phyloP scores from a whole-genome alignment of 1,139 yeast genomes.

The Hemisphaericaspora xylanilytica region DNA sequence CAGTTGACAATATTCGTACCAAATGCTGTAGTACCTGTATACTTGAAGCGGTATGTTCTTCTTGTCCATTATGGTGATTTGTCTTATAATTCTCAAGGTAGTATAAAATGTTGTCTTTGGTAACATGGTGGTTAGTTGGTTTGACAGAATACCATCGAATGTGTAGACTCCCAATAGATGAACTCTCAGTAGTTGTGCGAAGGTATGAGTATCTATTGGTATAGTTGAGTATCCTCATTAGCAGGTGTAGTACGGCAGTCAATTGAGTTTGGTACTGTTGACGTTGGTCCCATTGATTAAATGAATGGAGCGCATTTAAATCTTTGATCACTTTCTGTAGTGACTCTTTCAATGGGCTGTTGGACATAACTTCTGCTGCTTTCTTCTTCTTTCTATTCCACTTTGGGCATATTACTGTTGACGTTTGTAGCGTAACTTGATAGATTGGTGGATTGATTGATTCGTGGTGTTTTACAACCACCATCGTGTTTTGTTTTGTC shows the following conservation, averaged over 20 bases:
- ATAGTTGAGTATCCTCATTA: slow-evolving; percentile 7
- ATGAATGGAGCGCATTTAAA: slow-evolving; percentile 21
- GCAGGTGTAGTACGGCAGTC: slow-evolving; percentile 14
- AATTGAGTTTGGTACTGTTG: slow-evolving; percentile 19
- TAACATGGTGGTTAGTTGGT: neutral
- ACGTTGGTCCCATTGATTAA: slow-evolving; percentile 8
- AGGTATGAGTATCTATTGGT: slow-evolving; percentile 1
- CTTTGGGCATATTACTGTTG: no score
- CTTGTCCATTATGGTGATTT: neutral
- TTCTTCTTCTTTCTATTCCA: no score
- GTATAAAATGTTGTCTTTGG: slow-evolving; percentile 2
- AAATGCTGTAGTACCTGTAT: slow-evolving; percentile 5
- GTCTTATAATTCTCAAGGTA: slow-evolving; percentile 2
- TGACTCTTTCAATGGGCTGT: slow-evolving; percentile 12
- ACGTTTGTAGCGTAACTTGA: no score
- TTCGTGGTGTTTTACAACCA: no score
- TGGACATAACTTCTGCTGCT: neutral
- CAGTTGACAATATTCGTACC: slow-evolving; percentile 6
- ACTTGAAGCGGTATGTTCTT: neutral
- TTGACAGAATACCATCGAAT: slow-evolving; percentile 5
- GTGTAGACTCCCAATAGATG: slow-evolving; percentile 8
- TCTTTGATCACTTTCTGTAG: slow-evolving; percentile 25
- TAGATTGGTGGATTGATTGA: no score
- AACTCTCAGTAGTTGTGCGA: slow-evolving; percentile 5
- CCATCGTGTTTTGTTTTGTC: no score